Conservation (phyloP, 2,329 filamentous ascomycete species). For the Fusarium sp. region DNA sequence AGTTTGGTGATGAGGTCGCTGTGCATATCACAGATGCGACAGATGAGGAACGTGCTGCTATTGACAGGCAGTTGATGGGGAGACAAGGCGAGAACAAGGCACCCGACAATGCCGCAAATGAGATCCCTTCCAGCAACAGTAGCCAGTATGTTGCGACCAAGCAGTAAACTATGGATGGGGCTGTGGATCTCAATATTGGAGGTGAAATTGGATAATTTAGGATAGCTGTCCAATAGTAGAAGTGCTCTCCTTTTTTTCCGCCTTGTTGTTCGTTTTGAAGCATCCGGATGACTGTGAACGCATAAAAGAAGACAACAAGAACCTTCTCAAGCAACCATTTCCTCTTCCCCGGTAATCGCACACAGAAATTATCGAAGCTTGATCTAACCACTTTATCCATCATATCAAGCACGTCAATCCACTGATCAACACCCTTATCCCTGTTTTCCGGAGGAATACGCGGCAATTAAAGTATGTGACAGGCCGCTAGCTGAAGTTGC, state of each 20-base stretch:
- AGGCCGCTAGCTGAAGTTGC: neutral
- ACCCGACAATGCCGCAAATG: rapidly evolving
- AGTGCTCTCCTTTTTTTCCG: no score
- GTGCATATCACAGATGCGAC: constrained; percentile 60
- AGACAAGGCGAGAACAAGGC: neutral
- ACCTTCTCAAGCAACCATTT: neutral
- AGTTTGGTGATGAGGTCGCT: constrained; percentile 63
- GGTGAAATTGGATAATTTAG: no score
- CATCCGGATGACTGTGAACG: no score
- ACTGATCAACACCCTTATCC: neutral
- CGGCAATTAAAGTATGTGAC: neutral
- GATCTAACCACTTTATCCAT: neutral
- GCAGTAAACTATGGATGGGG: neutral
- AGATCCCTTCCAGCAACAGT: constrained; percentile 9
- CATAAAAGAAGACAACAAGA: neutral
- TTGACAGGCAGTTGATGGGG: constrained; percentile 18
- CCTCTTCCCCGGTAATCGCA: neutral
- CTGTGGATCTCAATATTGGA: no score
- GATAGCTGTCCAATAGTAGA: no score
- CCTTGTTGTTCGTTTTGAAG: no score
- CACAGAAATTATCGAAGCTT: neutral
- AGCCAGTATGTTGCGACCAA: constrained; percentile 10
- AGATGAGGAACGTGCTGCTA: constrained; percentile 46
- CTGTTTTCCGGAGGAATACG: neutral
- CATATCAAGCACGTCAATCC: no score